Evolutionary conservation across 2,329 filamentous ascomycete genomes (phyloP).

Genomic region (Simplicillium aogashimaense): DNA sequence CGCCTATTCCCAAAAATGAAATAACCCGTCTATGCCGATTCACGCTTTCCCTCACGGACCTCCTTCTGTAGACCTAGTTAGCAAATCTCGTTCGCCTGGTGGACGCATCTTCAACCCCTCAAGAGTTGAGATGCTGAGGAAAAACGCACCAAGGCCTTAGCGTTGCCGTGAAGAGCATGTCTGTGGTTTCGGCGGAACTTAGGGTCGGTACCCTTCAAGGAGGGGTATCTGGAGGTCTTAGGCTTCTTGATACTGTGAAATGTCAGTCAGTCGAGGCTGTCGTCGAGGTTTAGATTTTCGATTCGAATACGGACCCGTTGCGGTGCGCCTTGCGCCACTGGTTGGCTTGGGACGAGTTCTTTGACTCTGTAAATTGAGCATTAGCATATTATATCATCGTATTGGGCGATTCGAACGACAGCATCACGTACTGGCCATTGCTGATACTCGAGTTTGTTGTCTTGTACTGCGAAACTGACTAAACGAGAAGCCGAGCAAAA

Average conservation of each 20-base stretch:
- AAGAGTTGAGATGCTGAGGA: constrained; percentile 22
- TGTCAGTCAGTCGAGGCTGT: constrained; percentile 3
- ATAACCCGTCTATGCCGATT: constrained; percentile 55
- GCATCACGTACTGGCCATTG: constrained; percentile 28
- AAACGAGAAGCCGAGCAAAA: constrained; percentile 14
- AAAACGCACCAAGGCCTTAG: constrained; percentile 83
- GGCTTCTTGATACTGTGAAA: constrained; percentile 94
- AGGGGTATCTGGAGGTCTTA: constrained; percentile 97
- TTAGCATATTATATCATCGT: neutral
- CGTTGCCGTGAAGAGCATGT: constrained; percentile 98
- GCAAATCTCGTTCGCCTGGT: constrained; percentile 9
- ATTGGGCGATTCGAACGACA: neutral
- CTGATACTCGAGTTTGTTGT: constrained; percentile 18
- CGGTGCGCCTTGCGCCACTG: constrained; percentile 97
- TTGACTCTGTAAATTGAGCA: constrained; percentile 62
- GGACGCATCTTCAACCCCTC: neutral
- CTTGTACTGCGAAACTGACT: constrained; percentile 5
- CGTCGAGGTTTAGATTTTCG: constrained; percentile 2
- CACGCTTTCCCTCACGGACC: constrained; percentile 91
- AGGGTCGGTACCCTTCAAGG: constrained; percentile 95
- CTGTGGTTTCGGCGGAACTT: constrained; percentile 99
- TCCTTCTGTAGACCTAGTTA: constrained; percentile 65
- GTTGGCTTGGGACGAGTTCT: constrained; percentile 99
- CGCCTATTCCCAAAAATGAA: constrained; percentile 1
- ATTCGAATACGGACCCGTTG: constrained; percentile 69